Evolutionary conservation across 225 moss, liverwort and hornwort species (phyloP).

Genomic region (Marchantia polymorpha): DNA sequence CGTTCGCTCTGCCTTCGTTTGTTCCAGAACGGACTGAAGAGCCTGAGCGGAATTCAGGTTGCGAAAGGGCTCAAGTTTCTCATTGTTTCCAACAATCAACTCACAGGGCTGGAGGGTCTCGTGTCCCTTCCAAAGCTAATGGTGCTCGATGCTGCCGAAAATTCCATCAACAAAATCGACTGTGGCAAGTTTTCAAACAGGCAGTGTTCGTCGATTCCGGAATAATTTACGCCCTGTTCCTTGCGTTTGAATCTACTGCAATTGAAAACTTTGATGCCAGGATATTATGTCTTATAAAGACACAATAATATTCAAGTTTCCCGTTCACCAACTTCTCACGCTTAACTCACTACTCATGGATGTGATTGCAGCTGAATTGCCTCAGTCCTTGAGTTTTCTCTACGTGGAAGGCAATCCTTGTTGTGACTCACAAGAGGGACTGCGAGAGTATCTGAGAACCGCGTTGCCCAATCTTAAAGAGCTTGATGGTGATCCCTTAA

Average conservation of each 20-base stretch:
- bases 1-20: not conserved
- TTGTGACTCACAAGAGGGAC: slow-evolving; percentile 32
- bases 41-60: slow-evolving; percentile 41
- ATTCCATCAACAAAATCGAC: slow-evolving; percentile 39
- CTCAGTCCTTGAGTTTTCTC: slow-evolving; percentile 49
- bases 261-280: not conserved
- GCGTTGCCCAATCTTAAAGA: slow-evolving; percentile 46
- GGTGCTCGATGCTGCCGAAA: slow-evolving; percentile 47
- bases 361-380: slow-evolving; percentile 35
- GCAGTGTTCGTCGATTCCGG: not conserved
- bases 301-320: not conserved
- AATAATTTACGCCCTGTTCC: not conserved
- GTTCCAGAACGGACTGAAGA: slow-evolving; percentile 42
- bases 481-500: slow-evolving; percentile 37
- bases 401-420: slow-evolving; percentile 52
- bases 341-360: not conserved
- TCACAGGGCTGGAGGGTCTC: slow-evolving; percentile 31
- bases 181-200: slow-evolving; percentile 25
- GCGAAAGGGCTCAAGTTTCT: slow-evolving; percentile 38
- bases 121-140: slow-evolving; percentile 37
- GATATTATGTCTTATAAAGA: not conserved
- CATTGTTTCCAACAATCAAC: slow-evolving; percentile 32
- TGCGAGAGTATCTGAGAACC: slow-evolving; percentile 24
- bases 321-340: not conserved
- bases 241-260: not conserved